phyloP scores from a whole-genome alignment of 305 asterid species.

The Fraxinus xanthoxyloides region DNA sequence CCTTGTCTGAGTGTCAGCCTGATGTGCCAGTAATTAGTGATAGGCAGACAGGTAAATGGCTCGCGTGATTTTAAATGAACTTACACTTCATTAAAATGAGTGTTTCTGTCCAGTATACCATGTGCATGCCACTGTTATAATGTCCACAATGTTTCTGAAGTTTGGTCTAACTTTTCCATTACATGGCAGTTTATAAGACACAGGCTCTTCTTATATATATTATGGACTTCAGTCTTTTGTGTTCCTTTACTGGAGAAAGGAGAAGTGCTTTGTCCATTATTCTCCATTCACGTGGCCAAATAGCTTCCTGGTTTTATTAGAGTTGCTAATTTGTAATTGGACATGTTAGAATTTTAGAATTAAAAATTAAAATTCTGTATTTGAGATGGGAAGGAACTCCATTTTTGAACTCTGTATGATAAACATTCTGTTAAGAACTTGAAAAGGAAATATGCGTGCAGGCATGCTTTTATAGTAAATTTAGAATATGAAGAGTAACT shows the following conservation, averaged over 20 bases:
- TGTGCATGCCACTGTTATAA: not conserved
- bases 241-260: not conserved
- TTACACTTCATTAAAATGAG: not conserved
- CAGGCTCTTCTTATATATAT: not conserved
- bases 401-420: not conserved
- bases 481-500: not conserved
- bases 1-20: conserved; percentile 37
- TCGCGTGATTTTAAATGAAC: conserved; percentile 10
- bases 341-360: not conserved
- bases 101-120: not conserved
- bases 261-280: not conserved
- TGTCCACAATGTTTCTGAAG: not conserved
- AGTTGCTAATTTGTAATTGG: not conserved
- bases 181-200: not conserved
- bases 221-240: not conserved
- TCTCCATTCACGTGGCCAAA: not conserved
- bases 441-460: not conserved
- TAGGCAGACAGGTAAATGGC: conserved; percentile 48
- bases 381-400: not conserved
- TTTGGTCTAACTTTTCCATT: not conserved
- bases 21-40: conserved; percentile 42
- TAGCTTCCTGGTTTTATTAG: not conserved
- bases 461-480: not conserved
- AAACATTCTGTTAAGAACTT: not conserved
- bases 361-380: not conserved